These are phyloP conservation scores for Alternaria burnsii DNA, from an alignment of 2,329 filamentous ascomycete genomes.

Conservation along the genomic window DNA sequence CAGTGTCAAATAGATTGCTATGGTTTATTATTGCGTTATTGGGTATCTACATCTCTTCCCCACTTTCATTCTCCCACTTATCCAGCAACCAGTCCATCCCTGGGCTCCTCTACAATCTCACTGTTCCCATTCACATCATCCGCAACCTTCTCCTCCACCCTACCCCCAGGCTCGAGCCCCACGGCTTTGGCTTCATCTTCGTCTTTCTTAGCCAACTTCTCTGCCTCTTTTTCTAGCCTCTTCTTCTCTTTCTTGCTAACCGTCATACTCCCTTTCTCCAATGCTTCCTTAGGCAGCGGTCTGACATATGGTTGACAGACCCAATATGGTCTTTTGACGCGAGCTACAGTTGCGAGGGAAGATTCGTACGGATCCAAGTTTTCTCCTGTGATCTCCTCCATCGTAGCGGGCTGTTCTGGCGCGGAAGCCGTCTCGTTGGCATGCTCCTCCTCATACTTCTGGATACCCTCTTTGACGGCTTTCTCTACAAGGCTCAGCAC, in stretches of 20 bases:
- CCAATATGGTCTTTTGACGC: slow-evolving; percentile 87
- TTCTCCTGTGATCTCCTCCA: background rate
- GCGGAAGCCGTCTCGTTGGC: slow-evolving; percentile 8
- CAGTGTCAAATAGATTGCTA: too few species aligned
- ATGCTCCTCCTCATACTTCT: slow-evolving; percentile 66
- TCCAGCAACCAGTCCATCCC: slow-evolving; percentile 52
- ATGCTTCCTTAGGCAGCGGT: slow-evolving; percentile 85
- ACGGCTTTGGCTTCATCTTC: slow-evolving; percentile 39
- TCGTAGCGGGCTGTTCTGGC: background rate
- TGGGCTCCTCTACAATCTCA: slow-evolving; percentile 51
- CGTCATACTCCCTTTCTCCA: slow-evolving; percentile 80
- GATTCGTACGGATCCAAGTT: slow-evolving; percentile 58
- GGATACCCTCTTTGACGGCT: slow-evolving; percentile 75
- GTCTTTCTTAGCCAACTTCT: slow-evolving; percentile 49
- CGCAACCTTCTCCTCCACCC: slow-evolving; percentile 62
- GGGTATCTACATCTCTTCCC: background rate
- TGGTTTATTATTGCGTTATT: background rate
- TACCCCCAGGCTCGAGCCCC: slow-evolving; percentile 36
- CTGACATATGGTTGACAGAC: slow-evolving; percentile 87
- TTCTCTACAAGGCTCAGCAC: slow-evolving; percentile 78
- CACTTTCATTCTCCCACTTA: background rate
- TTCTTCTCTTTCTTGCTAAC: slow-evolving; percentile 72
- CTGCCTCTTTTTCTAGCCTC: slow-evolving; percentile 50
- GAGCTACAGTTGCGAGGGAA: slow-evolving; percentile 70
- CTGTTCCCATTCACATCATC: slow-evolving; percentile 20